These are phyloP conservation scores for Nothophoma quercina DNA, from an alignment of 2,329 filamentous ascomycete species.

Conservation along the genomic window DNA sequence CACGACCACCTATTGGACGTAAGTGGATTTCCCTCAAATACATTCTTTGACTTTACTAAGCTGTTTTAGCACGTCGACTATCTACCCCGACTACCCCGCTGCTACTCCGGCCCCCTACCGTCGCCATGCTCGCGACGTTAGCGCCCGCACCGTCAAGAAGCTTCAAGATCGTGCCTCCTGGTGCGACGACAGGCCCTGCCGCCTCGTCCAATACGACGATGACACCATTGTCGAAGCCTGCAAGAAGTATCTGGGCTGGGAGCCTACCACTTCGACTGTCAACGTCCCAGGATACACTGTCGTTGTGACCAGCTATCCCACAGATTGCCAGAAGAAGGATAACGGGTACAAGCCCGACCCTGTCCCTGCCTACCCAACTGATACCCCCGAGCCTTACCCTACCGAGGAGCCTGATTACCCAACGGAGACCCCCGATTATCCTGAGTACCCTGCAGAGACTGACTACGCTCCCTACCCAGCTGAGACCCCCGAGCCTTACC, in stretches of 20 bases:
- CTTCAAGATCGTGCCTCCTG: constrained; percentile 3
- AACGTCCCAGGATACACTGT: constrained; percentile 6
- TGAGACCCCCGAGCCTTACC: not conserved
- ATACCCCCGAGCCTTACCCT: constrained; percentile 1
- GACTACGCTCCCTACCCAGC: not conserved
- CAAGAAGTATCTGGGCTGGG: constrained; percentile 17
- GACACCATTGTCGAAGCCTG: constrained; percentile 20
- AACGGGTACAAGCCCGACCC: constrained; percentile 3
- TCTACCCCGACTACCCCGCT: constrained; percentile 8
- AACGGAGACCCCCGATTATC: not conserved
- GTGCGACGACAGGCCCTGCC: constrained; percentile 25
- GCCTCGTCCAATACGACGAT: constrained; percentile 19
- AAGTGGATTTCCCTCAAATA: not conserved
- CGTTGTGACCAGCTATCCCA: constrained; percentile 14
- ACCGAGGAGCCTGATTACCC: not conserved
- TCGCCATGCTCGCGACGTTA: constrained; percentile 1
- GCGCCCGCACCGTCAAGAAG: not conserved
- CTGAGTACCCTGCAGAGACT: not conserved
- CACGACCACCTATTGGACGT: constrained; percentile 12
- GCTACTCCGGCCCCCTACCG: constrained; percentile 7
- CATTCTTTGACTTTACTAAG: not conserved
- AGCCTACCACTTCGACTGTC: not conserved
- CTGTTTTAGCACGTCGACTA: not conserved
- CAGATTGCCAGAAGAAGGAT: constrained; percentile 10
- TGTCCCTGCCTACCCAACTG: not conserved